Evolutionary conservation across 1,284 basidiomycete species (phyloP).

Genomic region (Ustilago cynodontis): DNA sequence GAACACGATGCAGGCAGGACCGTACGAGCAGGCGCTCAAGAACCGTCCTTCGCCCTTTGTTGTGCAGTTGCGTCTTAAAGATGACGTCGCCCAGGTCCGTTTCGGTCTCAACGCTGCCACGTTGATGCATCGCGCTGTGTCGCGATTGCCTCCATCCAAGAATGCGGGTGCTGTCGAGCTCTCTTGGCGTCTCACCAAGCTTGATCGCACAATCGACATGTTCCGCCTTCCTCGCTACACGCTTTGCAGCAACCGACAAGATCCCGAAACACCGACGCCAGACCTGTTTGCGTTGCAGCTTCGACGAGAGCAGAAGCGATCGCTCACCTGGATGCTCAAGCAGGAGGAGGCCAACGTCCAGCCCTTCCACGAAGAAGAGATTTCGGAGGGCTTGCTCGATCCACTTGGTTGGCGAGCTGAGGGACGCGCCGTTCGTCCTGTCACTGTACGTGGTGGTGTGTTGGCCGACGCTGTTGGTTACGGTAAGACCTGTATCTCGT

Average conservation of each 20-base stretch:
- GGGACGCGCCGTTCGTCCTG: constrained; percentile 83
- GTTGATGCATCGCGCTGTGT: constrained; percentile 85
- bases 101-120: constrained; percentile 90
- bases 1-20: constrained; percentile 58
- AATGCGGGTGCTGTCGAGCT: constrained; percentile 69
- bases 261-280: constrained; percentile 82
- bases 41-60: constrained; percentile 86
- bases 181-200: constrained; percentile 85
- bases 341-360: constrained; percentile 76
- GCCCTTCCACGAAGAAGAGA: constrained; percentile 89
- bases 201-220: constrained; percentile 75
- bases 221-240: constrained; percentile 74
- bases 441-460: constrained; percentile 86
- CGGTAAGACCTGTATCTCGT: constrained; percentile 93
- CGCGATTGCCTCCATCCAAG: constrained; percentile 78
- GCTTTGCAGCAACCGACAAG: constrained; percentile 82
- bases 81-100: constrained; percentile 77
- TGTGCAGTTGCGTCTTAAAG: constrained; percentile 83
- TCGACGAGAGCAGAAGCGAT: constrained; percentile 87
- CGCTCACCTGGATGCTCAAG: constrained; percentile 89
- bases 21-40: constrained; percentile 78
- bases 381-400: constrained; percentile 86
- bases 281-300: constrained; percentile 77
- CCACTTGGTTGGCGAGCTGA: constrained; percentile 93
- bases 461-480: constrained; percentile 96